Evolutionary conservation across 2,329 filamentous ascomycete genomes (phyloP), one percentile per base, ranked within the genome.

Genomic region (Ophiocordyceps sinensis): DNA sequence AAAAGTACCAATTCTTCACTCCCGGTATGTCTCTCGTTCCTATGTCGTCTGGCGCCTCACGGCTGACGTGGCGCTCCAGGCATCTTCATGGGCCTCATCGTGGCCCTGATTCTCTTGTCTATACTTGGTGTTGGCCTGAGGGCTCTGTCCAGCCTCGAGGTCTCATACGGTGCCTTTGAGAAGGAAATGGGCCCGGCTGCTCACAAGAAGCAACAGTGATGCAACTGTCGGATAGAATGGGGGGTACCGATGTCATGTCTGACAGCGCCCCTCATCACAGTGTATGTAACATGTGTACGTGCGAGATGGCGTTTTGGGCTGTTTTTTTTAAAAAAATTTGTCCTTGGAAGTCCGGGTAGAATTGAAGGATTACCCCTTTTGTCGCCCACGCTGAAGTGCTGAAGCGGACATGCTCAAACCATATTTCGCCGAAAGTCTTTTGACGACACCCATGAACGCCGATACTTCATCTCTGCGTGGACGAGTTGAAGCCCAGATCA

Each of bases 1-100:
- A 93, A 63, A 87, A 84, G 60, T 98, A 98, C 61, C 83, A 94
- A 58, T 96, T 88, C 66, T 82, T 98, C 51, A 89, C 82, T 11
- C 85, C 87, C 53, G 85, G 85, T 89, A 64, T 44, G 48, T 31
- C 32, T 26, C 21, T 28, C 1, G 12, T 35, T 14, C 17, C n/a
- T 10, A 5, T 13, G 6, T 28, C 5, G 9, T n/a, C n/a, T 17
- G 14, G 32, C n/a, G 14, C 30, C 15, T 10, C 15, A 15, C n/a
- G 13, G 28, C 44, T 52, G 41, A 51, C 38, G 13, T n/a, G 15
- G 1, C 35, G 4, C 9, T 38, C 4, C 39, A 91, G 88, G 84
- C 42, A 77, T 96, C 48, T 96, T 95, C 62, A 94, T 94, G 82
- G 82, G 77, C 26, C 65, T 94, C 17, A 57, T 88, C 31, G 79